A percentile compares a stretch with the other conserved stretches of the same genome.
phyloP scores from a whole-genome alignment of 352 stramenopile species.

The Globisporangium apiculatum region DNA sequence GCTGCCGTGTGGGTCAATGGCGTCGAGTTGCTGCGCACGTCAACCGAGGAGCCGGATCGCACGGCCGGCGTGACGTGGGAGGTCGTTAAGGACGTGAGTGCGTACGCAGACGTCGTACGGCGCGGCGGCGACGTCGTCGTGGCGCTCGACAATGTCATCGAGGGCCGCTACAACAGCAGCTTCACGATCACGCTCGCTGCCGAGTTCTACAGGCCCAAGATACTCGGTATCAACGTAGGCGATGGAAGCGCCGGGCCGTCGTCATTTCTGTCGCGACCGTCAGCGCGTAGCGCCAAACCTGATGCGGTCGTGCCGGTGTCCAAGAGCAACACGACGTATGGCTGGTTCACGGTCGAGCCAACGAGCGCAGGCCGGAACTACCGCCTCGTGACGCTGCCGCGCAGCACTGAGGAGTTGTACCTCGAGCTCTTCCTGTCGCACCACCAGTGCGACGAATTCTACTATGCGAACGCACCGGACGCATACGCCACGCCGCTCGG shows the following conservation, averaged over 20 bases:
- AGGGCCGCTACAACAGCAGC: conserved; percentile 47
- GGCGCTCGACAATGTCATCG: conserved; percentile 62
- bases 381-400: conserved; percentile 36
- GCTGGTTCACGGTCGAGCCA: conserved; percentile 61
- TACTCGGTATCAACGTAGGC: conserved; percentile 5
- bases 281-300: conserved; percentile 11
- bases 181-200: conserved; percentile 48
- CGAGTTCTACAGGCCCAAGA: conserved; percentile 45
- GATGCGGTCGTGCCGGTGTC: conserved; percentile 39
- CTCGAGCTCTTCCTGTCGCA: conserved; percentile 65
- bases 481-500: conserved; percentile 19
- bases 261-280: background rate
- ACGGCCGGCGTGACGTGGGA: conserved; percentile 40
- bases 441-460: conserved; percentile 75
- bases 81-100: conserved; percentile 60
- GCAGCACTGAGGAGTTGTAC: conserved; percentile 60
- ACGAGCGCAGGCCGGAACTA: conserved; percentile 25
- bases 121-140: conserved; percentile 47
- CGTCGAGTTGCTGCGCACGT: conserved; percentile 66
- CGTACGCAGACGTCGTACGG: conserved; percentile 44
- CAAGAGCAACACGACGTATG: conserved; percentile 39
- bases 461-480: conserved; percentile 54
- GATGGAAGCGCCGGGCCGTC: conserved; percentile 1
- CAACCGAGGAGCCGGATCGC: conserved; percentile 54
- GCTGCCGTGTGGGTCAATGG: conserved; percentile 67